Evolutionary conservation across 257 asterid genomes (phyloP), one percentile per base, ranked within the genome.

Genomic region (Nicotiana knightiana): DNA sequence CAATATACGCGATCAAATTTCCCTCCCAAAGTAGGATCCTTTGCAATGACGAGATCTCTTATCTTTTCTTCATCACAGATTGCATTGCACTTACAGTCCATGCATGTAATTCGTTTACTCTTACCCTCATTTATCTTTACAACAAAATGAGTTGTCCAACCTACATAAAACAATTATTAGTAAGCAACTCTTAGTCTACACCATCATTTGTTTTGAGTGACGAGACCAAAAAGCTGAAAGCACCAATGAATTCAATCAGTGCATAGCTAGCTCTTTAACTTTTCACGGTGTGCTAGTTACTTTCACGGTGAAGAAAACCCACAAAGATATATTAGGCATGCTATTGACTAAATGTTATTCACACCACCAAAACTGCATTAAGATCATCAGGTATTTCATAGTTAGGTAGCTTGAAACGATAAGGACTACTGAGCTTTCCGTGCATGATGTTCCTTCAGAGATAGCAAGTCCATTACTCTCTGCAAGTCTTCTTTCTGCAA

Each of bases 21-120:
- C 70, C 83, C 91, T 2, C 86, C 88, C 81, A 89, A 58, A 26
- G 37, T 30, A 13, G 86, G 85, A 67, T 89, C 86, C 83, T 85
- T 85, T 11, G 51, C 83, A 6, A 85, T 58, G 16, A 91, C 88
- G 76, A 88, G 87, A 64, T 35, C 77, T 81, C 90, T 88, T 26
- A 91, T 80, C 15, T 66, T 84, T 37, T 78, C 90, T 78, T 90
- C 92, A 16, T 88, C 91, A 68, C 95, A 91, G 67, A 89, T 88
- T 24, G 93, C 82, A 64, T 51, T 63, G 86, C 95, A 88, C 76
- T 86, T 85, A 85, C 86, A 67, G n/a, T 92, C 91, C 95, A 91
- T 91, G 86, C 95, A 89, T 1, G 79, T 81, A 16, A 91, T 87
- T 30, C 88, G 82, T 28, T 85, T 84, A 66, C 95, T 87, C 85